A percentile compares a stretch with the other conserved stretches of the same genome.
Evolutionary conservation across 176 grass and related monocot genomes (phyloP).

Genomic region (Oryza coarctata): DNA sequence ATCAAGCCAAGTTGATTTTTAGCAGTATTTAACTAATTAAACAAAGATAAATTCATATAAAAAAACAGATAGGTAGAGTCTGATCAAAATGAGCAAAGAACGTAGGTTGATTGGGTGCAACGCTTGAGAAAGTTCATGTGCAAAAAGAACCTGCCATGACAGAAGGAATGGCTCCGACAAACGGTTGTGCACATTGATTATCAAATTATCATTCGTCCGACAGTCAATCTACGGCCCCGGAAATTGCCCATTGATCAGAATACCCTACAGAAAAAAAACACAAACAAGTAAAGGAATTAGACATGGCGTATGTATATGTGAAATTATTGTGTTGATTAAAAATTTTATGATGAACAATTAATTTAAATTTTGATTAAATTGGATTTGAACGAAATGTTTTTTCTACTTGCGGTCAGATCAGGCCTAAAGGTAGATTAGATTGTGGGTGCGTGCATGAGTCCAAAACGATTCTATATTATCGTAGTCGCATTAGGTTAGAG

Average conservation of each 20-base stretch:
- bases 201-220: slow-evolving; percentile 66
- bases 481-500: too few relatives aligned
- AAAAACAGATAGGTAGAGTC: background rate
- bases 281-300: background rate
- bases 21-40: background rate
- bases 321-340: too few relatives aligned
- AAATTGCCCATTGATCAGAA: slow-evolving; percentile 82
- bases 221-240: slow-evolving; percentile 74
- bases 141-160: slow-evolving; percentile 50
- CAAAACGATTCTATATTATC: too few relatives aligned
- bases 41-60: background rate
- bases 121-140: background rate
- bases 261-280: slow-evolving; percentile 34
- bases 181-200: slow-evolving; percentile 67
- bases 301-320: too few relatives aligned
- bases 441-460: too few relatives aligned
- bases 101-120: background rate
- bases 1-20: background rate
- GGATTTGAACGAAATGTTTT: too few relatives aligned
- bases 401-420: too few relatives aligned
- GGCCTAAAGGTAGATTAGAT: too few relatives aligned
- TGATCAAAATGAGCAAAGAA: background rate
- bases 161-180: slow-evolving; percentile 68
- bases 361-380: too few relatives aligned
- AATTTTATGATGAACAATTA: too few relatives aligned